phyloP scores from a whole-genome alignment of 805 yeast genomes.

The Schizosaccharomyces lindneri region DNA sequence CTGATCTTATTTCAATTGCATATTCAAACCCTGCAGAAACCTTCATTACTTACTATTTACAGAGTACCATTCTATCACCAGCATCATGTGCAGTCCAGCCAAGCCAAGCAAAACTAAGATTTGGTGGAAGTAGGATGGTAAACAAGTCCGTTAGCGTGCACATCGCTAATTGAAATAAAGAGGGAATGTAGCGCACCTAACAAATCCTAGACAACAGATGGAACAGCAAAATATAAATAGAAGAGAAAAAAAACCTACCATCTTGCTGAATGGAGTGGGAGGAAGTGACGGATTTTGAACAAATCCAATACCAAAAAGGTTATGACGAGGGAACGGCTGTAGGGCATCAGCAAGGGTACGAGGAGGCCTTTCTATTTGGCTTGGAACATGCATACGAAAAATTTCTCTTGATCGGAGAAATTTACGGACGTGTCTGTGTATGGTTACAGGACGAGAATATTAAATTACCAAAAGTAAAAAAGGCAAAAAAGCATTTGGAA shows the following conservation, averaged over 20 bases:
- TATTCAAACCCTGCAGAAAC: too few relatives aligned
- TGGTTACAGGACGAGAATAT: slow-evolving; percentile 8
- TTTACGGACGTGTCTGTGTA: slow-evolving; percentile 24
- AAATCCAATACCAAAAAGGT: slow-evolving; percentile 32
- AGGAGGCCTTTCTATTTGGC: slow-evolving; percentile 71
- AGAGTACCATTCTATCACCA: too few relatives aligned
- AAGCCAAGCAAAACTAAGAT: too few relatives aligned
- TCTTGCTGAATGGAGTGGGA: background rate
- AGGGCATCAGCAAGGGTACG: slow-evolving; percentile 31
- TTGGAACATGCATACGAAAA: slow-evolving; percentile 19
- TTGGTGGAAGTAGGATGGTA: too few relatives aligned
- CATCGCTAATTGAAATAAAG: too few relatives aligned
- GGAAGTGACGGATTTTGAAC: background rate
- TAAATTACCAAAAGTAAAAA: background rate
- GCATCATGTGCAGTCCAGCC: too few relatives aligned
- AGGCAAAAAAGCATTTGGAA: slow-evolving; percentile 1
- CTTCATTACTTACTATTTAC: too few relatives aligned
- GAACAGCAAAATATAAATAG: background rate
- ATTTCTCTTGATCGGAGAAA: slow-evolving; percentile 40
- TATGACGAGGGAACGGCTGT: slow-evolving; percentile 42
- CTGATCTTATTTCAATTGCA: too few relatives aligned
- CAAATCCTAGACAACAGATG: background rate
- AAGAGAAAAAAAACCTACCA: background rate
- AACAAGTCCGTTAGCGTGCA: too few relatives aligned
- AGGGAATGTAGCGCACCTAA: too few relatives aligned